These are phyloP conservation scores for Leucocoprinus birnbaumii DNA, from an alignment of 768 basidiomycete species.

Conservation along the genomic window DNA sequence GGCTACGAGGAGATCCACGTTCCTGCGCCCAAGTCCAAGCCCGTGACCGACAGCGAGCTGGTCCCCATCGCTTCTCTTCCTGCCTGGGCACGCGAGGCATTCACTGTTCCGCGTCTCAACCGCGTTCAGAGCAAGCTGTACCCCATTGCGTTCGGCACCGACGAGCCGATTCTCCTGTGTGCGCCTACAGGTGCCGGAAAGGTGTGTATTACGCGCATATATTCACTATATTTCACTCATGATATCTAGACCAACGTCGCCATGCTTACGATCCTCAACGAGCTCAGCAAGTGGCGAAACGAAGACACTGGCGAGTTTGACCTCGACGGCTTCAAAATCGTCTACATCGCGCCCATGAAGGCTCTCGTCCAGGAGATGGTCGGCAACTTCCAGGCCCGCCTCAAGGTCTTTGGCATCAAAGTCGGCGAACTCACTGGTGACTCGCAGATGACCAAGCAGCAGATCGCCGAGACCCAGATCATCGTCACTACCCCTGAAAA, in stretches of 20 bases:
- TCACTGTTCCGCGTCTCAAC: constrained; percentile 80
- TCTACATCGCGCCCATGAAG: constrained; percentile 99
- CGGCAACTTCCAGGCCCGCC: constrained; percentile 83
- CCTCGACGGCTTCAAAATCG: constrained; percentile 89
- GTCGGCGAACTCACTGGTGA: constrained; percentile 97
- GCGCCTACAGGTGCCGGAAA: constrained; percentile 99
- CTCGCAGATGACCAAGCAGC: constrained; percentile 96
- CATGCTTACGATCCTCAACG: constrained; percentile 91
- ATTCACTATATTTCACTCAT: constrained; percentile 14
- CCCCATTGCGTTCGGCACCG: constrained; percentile 91
- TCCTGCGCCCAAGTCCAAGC: constrained; percentile 83
- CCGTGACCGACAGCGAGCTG: constrained; percentile 57
- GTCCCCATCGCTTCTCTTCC: constrained; percentile 76
- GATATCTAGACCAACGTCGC: constrained; percentile 89
- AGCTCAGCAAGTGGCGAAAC: constrained; percentile 85
- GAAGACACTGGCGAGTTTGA: constrained; percentile 78
- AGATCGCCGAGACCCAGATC: constrained; percentile 95
- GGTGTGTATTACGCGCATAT: constrained; percentile 45
- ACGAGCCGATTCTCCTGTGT: constrained; percentile 93
- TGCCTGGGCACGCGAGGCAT: constrained; percentile 84
- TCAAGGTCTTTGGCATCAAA: constrained; percentile 67
- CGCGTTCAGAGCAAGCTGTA: constrained; percentile 91
- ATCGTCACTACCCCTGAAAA: constrained; percentile 99
- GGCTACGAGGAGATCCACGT: constrained; percentile 99
- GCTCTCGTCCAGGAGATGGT: constrained; percentile 99